These are phyloP conservation scores for Miscanthus lutarioriparius DNA, from an alignment of 176 grass and related monocot genomes.

Conservation along the genomic window DNA sequence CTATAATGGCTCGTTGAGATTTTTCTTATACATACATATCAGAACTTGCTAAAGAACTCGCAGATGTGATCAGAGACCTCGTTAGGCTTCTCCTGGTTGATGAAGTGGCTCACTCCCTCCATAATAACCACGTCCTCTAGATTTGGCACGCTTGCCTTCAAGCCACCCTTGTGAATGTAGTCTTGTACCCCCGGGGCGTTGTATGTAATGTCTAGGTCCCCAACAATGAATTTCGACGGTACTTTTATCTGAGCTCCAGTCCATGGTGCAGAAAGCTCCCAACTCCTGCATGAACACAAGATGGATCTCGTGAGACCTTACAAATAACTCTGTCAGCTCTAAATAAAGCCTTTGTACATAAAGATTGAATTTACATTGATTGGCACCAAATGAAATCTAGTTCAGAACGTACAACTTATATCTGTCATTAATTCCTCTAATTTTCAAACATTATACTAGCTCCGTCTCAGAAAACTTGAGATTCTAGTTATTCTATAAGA, in stretches of 20 bases:
- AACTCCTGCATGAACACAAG: conserved; percentile 48
- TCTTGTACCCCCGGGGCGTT: conserved; percentile 52
- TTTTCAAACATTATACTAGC: neutral
- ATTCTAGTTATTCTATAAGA: neutral
- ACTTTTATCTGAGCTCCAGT: conserved; percentile 57
- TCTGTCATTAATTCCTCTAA: neutral
- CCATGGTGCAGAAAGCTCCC: conserved; percentile 82
- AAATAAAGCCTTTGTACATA: neutral
- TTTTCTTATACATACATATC: neutral
- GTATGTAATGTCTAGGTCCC: conserved; percentile 67
- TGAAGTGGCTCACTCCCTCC: conserved; percentile 72
- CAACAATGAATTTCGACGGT: conserved; percentile 73
- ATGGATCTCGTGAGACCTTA: neutral
- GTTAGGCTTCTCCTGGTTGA: conserved; percentile 72
- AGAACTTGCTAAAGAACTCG: conserved; percentile 70
- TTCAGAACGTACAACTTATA: too few relatives aligned
- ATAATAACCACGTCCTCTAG: conserved; percentile 72
- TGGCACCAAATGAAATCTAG: neutral
- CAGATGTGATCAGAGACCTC: conserved; percentile 80
- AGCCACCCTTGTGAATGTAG: conserved; percentile 70
- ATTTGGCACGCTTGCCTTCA: conserved; percentile 60
- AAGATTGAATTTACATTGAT: neutral
- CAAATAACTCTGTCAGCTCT: neutral
- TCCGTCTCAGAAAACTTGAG: neutral
- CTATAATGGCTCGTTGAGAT: neutral